Evolutionary conservation across 1,284 basidiomycete genomes (phyloP), one percentile per base, ranked within the genome.

Genomic region (Takashimella koratensis): DNA sequence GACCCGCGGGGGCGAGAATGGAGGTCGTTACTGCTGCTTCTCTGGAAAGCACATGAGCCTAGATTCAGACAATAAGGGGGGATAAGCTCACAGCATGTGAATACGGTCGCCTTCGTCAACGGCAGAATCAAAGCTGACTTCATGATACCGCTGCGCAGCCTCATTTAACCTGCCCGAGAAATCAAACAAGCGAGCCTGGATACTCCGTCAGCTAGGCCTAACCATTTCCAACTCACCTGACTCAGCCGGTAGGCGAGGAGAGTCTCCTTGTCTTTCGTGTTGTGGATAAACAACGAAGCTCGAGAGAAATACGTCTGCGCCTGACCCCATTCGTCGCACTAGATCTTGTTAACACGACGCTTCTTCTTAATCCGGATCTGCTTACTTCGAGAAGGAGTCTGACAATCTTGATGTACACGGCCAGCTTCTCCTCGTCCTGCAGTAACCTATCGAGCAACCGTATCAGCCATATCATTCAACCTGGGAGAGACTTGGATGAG

Each of bases 251-350:
- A 93, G 52, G 85, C 80, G 16, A 94, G 81, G 36, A 85, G 79
- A 10, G 85, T 87, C 67, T 87, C 87, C 67, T 84, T 84, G 75
- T 95, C 84, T 19, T 79, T 81, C 12, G 86, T 82, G 16, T 84
- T 83, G 70, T 91, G 88, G 30, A 91, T 85, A 24, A 98, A 82
- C 39, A 92, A 82, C 10, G 89, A 88, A n/a, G 96, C 95, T 49
- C 95, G 88, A 67, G 94, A 95, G 73, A 96, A 93, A 75, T 92
- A 98, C 5, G 89, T 88, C 71, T 98, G 95, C 39, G 96, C 96
- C 71, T 90, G 88, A 0, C 91, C 87, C 25, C 67, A 71, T 53
- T 75, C 73, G 39, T 66, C 69, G 51, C 67, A 70, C 74, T 76
- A 56, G 30, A 30, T 23, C 11, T 10, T 22, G 50, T 64, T 24